Conservation (phyloP, 164 flowering plant species). For the Malania oleifera region DNA sequence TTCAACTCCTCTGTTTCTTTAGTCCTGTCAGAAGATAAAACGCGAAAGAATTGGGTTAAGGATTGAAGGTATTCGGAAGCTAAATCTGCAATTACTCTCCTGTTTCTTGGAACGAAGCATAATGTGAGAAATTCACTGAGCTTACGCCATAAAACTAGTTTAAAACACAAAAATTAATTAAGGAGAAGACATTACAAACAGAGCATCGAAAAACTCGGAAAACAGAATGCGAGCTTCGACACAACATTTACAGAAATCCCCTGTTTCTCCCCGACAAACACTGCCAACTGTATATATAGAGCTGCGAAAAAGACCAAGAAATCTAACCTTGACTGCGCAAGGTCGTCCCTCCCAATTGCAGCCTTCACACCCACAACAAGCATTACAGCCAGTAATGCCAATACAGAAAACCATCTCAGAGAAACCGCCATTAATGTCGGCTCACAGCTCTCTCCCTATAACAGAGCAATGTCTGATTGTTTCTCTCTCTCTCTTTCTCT, state of each 20-base stretch:
- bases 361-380: slow-evolving; percentile 11
- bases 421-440: slow-evolving; percentile 29
- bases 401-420: slow-evolving; percentile 8
- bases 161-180: no score
- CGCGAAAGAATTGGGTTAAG: neutral
- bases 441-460: neutral
- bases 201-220: no score
- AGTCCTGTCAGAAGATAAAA: neutral
- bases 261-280: slow-evolving; percentile 5
- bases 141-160: no score
- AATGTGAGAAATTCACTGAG: neutral
- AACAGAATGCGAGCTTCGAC: no score
- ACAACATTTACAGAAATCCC: no score
- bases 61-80: neutral
- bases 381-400: slow-evolving; percentile 11
- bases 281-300: neutral
- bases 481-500: neutral
- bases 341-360: neutral
- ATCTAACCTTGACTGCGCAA: neutral
- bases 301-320: neutral
- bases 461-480: no score
- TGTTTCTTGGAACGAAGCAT: neutral
- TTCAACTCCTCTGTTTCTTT: slow-evolving; percentile 18
- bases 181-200: neutral
- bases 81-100: neutral